These are phyloP conservation scores for Fonsecaea monophora DNA, from an alignment of 2,329 filamentous ascomycete species.

Conservation along the genomic window DNA sequence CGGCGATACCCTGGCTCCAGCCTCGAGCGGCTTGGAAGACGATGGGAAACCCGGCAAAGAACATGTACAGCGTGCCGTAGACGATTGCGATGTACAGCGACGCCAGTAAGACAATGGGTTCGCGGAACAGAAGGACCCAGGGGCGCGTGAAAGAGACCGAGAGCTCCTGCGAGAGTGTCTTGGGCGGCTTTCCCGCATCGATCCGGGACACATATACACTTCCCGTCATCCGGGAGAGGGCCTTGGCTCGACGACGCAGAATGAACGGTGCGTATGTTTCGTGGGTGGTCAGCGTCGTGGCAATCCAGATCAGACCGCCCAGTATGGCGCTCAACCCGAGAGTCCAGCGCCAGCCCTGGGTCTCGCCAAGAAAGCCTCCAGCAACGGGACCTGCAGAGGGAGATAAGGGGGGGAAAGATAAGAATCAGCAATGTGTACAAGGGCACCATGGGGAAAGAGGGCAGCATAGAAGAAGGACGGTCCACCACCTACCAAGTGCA, in stretches of 20 bases:
- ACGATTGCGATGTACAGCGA: constrained; percentile 60
- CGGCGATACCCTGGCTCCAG: constrained; percentile 66
- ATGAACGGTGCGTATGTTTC: constrained; percentile 65
- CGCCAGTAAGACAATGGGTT: constrained; percentile 71
- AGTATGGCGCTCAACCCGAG: constrained; percentile 68
- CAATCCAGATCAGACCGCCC: constrained; percentile 65
- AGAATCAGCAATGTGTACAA: constrained; percentile 26
- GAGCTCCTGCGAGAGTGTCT: constrained; percentile 60
- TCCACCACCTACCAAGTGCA: constrained; percentile 50
- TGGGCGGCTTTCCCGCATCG: constrained; percentile 45
- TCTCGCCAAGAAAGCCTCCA: constrained; percentile 45
- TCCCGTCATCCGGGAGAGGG: constrained; percentile 60
- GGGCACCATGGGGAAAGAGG: constrained; percentile 10
- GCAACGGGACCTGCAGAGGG: constrained; percentile 57
- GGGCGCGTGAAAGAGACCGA: constrained; percentile 65
- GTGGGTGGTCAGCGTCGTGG: constrained; percentile 58
- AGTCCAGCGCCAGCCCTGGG: constrained; percentile 72
- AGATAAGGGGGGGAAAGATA: constrained; percentile 18
- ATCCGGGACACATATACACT: constrained; percentile 63
- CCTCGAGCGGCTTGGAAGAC: constrained; percentile 67
- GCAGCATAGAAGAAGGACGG: constrained; percentile 18
- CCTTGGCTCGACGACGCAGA: constrained; percentile 59
- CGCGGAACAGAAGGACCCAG: constrained; percentile 71
- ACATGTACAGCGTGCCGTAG: constrained; percentile 58
- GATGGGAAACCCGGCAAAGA: constrained; percentile 68